Base-by-base conservation (phyloP, 2,329 filamentous ascomycete genomes). In the Leptosphaerulina australis region DNA sequence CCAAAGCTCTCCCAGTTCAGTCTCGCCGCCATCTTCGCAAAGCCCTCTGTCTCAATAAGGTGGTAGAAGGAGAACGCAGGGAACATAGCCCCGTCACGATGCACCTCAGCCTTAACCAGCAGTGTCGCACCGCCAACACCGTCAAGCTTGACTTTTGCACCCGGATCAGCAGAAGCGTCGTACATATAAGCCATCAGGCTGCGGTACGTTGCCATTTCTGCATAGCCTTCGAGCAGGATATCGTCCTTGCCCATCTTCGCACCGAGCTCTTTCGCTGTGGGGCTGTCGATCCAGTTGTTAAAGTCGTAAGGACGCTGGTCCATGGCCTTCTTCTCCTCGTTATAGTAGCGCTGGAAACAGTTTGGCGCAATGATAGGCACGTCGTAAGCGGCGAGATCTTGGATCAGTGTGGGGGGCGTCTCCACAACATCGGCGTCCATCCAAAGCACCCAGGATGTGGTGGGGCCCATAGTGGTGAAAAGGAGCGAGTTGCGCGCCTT, bases 31-130 rank as follows among this genome's bases (percentile, higher is more conserved):
- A 99, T 99, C 77, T 93, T 96, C 14, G 94, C 92, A 68, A 99
- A 99, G 0, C 94, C 94, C 69, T 99, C 94, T 0, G 94, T 97
- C 79, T 99, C 94, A 54, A 99, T 95, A 53, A 99, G 80, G 74
- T 99, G 88, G 71, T 97, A 97, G 70, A 99, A 99, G 3, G 93
- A 77, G 70, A 99, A 99, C 0, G 94, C 84, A 14, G 94, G 94
- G 77, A 99, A 99, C 93, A 97, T 99, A 70, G 94, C 93, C 15
- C 94, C 94, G 68, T 99, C 94, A 20, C 94, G 85, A 72, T 99
- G 94, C 18, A 99, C 94, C 52, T 97, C 92, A 1, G 92, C 94
- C 78, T 96, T 97, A 53, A 99, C 94, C 66, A 99, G 78, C 57
- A 99, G 78, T 1, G 92, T 90, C 1, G 93, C 95, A 26, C 94